Conservation (phyloP, 1,284 basidiomycete species). For the Cutaneotrichosporon mucoides region DNA sequence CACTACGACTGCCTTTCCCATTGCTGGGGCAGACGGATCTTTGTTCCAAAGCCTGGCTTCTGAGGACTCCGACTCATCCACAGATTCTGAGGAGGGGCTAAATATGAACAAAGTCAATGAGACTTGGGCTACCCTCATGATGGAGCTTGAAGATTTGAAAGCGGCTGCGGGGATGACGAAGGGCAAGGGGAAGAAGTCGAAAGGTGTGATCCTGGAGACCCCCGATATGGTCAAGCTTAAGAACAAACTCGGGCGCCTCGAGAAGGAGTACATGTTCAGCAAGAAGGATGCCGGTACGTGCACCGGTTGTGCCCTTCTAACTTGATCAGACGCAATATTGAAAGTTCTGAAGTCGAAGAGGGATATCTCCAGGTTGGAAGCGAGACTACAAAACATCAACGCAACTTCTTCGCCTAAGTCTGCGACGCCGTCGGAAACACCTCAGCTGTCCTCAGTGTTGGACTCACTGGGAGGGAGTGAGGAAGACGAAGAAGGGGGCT, state of each 20-base stretch:
- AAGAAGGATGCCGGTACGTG: constrained; percentile 57
- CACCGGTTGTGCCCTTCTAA: too few relatives aligned
- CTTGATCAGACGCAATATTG: constrained; percentile 56
- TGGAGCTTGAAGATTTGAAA: constrained; percentile 45
- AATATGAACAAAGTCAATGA: constrained; percentile 54
- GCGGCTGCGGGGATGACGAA: constrained; percentile 6
- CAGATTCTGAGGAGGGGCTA: constrained; percentile 53
- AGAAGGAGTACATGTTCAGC: constrained; percentile 71
- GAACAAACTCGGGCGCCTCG: constrained; percentile 56
- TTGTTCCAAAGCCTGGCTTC: constrained; percentile 31
- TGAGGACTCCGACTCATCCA: constrained; percentile 14
- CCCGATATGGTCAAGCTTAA: constrained; percentile 55
- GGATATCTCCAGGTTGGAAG: constrained; percentile 57
- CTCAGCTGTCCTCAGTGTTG: neutral
- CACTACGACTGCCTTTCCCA: too few relatives aligned
- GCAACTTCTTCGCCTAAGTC: neutral
- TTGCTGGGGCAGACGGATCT: constrained; percentile 12
- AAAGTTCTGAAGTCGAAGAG: constrained; percentile 57
- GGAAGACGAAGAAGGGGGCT: constrained; percentile 57
- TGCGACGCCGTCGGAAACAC: neutral
- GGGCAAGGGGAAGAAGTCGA: constrained; percentile 43
- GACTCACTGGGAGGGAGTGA: neutral
- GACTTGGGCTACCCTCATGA: constrained; percentile 54
- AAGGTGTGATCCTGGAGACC: constrained; percentile 41
- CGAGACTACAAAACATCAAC: constrained; percentile 39